Percentiles rank a stretch among this genome's conserved stretches.
Conservation (phyloP, 2,329 filamentous ascomycete species). For the Sarocladium brachiariae region DNA sequence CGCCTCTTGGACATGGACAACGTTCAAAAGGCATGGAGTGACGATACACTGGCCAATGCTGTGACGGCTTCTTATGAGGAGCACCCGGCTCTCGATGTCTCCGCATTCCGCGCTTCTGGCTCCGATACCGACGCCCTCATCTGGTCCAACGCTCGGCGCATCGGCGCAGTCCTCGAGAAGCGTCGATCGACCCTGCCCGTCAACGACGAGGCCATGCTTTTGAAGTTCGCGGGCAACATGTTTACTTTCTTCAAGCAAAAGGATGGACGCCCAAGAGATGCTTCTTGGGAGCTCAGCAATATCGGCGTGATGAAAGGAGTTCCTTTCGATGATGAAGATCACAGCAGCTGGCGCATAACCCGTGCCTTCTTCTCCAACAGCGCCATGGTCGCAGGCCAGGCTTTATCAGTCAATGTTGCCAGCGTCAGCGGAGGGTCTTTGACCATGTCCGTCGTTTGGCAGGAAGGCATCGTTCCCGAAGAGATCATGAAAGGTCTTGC, state of each 20-base stretch:
- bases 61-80: slow-evolving; percentile 29
- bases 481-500: slow-evolving; percentile 30
- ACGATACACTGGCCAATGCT: slow-evolving; percentile 30
- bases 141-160: slow-evolving; percentile 33
- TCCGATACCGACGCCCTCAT: slow-evolving; percentile 23
- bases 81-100: slow-evolving; percentile 19
- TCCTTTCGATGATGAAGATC: background rate
- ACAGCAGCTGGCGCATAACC: slow-evolving; percentile 28
- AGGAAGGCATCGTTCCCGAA: slow-evolving; percentile 35
- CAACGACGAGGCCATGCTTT: slow-evolving; percentile 36
- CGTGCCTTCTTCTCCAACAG: slow-evolving; percentile 45
- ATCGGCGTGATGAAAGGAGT: slow-evolving; percentile 33
- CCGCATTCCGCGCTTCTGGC: slow-evolving; percentile 18
- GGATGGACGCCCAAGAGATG: slow-evolving; percentile 33
- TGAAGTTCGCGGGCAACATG: slow-evolving; percentile 38
- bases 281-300: slow-evolving; percentile 48
- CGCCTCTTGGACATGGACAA: slow-evolving; percentile 27
- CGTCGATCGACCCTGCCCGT: slow-evolving; percentile 27
- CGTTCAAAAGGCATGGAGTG: slow-evolving; percentile 20
- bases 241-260: slow-evolving; percentile 31
- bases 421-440: slow-evolving; percentile 36
- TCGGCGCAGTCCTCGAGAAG: slow-evolving; percentile 28
- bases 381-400: slow-evolving; percentile 34
- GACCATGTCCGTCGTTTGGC: slow-evolving; percentile 35
- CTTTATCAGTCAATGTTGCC: slow-evolving; percentile 38